Evolutionary conservation across 2,329 filamentous ascomycete species (phyloP), one percentile per base, ranked within the genome.

Genomic region (Apiospora saccharicola): DNA sequence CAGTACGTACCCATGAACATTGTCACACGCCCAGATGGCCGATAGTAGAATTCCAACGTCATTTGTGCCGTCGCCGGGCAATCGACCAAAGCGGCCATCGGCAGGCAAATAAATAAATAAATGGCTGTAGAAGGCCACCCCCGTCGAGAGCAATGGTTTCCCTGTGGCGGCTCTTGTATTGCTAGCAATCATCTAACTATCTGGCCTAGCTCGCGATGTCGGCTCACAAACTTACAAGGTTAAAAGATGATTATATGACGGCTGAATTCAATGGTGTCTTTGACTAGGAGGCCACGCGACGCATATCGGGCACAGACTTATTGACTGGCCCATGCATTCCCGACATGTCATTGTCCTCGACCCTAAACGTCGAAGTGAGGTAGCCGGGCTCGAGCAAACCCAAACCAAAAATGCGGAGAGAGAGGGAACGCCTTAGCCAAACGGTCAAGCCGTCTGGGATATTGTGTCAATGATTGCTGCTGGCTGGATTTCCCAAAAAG

Each of bases 391-490:
- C 57, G 57, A 64, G 57, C 34, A 41, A 64, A 64, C 30, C 53
- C 53, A 37, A 61, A 57, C 26, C 53, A 22, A 16, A 61, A 41
- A 41, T 64, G 34, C 57, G 30, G 57, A 64, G 57, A 64, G 57
- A 64, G 34, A 41, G 75, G 74, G 70, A 76, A 41, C 69, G 70
- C 70, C 70, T 67, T 67, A 67, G 53, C 77, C 77, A 79, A 64
- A 64, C 57, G 57, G 57, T 14, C 34, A 41, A 16, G 37, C 57
- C 57, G 57, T n/a, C 34, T 41, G 57, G 57, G 57, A 64, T 41
- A 64, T 41, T 64, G 57, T 64, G 34, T n/a, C 57, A 41, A 64
- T 64, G 30, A 10, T 57, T 22, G 57, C 19, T 64, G 57, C 57
- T 64, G 57, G 57, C 57, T 64, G 57, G 57, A 3, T 34, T 64